Evolutionary conservation across 2,329 filamentous ascomycete genomes (phyloP).

Genomic region (Pochonia chlamydosporia): DNA sequence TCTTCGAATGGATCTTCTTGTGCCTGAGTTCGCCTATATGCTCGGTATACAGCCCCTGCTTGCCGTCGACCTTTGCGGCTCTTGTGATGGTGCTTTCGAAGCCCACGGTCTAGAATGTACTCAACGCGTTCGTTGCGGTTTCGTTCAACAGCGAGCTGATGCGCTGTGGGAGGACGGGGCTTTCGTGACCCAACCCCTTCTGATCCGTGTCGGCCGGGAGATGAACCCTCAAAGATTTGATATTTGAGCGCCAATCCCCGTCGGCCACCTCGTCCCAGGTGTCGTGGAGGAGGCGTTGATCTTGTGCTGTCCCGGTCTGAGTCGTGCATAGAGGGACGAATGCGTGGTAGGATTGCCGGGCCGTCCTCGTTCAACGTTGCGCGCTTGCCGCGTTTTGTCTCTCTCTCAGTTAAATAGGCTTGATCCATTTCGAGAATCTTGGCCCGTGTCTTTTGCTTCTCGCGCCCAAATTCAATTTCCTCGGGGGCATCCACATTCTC

Average conservation of each 20-base stretch:
- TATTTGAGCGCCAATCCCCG: slow-evolving; percentile 45
- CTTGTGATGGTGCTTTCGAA: slow-evolving; percentile 60
- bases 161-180: slow-evolving; percentile 70
- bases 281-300: slow-evolving; percentile 36
- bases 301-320: slow-evolving; percentile 40
- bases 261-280: slow-evolving; percentile 17
- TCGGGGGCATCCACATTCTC: slow-evolving; percentile 72
- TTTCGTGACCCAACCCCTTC: slow-evolving; percentile 55
- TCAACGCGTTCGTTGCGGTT: slow-evolving; percentile 77
- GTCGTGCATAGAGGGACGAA: slow-evolving; percentile 56
- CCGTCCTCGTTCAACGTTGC: slow-evolving; percentile 43
- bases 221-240: slow-evolving; percentile 55
- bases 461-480: slow-evolving; percentile 64
- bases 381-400: slow-evolving; percentile 49
- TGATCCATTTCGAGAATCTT: slow-evolving; percentile 72
- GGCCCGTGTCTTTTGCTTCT: slow-evolving; percentile 68
- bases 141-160: slow-evolving; percentile 74
- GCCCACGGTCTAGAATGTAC: slow-evolving; percentile 70
- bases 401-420: slow-evolving; percentile 57
- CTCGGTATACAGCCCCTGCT: slow-evolving; percentile 62
- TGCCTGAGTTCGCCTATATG: slow-evolving; percentile 56
- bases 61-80: slow-evolving; percentile 55
- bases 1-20: slow-evolving; percentile 53
- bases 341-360: slow-evolving; percentile 55
- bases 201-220: slow-evolving; percentile 48